Conservation (phyloP, 495 filamentous ascomycete species). For the Penicillium ochrochloron region DNA sequence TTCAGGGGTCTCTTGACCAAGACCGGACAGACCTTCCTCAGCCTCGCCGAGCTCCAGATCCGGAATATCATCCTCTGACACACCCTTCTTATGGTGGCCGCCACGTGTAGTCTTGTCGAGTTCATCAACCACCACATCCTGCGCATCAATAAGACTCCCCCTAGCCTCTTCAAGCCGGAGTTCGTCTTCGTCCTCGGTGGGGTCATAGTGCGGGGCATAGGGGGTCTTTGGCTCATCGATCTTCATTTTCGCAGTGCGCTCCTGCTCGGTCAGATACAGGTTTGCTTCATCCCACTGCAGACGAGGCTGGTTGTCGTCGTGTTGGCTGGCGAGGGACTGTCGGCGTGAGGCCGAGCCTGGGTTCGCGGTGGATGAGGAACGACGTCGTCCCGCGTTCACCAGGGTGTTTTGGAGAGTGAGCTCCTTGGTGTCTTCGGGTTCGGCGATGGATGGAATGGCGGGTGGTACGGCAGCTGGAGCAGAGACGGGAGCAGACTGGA, state of each 20-base stretch:
- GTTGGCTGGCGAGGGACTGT: conserved; percentile 57
- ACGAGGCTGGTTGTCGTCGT: conserved; percentile 66
- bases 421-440: conserved; percentile 67
- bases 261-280: conserved; percentile 92
- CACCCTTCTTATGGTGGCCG: conserved; percentile 39
- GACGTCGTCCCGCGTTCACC: conserved; percentile 88
- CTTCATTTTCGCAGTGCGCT: conserved; percentile 96
- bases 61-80: conserved; percentile 80
- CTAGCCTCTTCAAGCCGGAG: conserved; percentile 48
- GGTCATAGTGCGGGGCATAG: conserved; percentile 89
- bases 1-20: conserved; percentile 27
- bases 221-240: conserved; percentile 98
- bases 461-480: conserved; percentile 28
- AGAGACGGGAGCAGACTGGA: conserved; percentile 15
- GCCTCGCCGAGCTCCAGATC: conserved; percentile 93
- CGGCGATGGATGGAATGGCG: conserved; percentile 34
- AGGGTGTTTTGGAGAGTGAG: conserved; percentile 91
- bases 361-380: conserved; percentile 71
- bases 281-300: conserved; percentile 99
- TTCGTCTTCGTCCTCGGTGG: conserved; percentile 81
- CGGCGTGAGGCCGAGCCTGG: conserved; percentile 68
- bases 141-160: conserved; percentile 55
- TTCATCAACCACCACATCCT: conserved; percentile 68
- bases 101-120: conserved; percentile 62
- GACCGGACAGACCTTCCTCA: conserved; percentile 61